phyloP scores from a whole-genome alignment of 2,329 filamentous ascomycete genomes.

The Microcera coccophila region DNA sequence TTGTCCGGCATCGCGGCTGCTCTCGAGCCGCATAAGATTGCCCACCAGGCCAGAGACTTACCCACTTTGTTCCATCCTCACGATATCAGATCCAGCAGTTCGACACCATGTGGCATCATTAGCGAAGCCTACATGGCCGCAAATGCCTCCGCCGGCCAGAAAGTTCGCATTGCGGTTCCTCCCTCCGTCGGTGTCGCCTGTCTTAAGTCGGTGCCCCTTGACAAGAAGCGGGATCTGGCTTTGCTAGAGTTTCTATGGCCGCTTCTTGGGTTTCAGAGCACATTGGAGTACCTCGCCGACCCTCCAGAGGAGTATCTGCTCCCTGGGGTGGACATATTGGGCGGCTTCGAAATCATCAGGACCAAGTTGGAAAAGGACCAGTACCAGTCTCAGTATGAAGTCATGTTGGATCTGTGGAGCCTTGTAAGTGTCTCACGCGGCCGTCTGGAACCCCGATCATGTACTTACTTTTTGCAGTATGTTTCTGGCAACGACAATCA shows the following conservation, averaged over 20 bases:
- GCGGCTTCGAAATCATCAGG: conserved; percentile 16
- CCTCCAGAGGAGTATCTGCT: conserved; percentile 23
- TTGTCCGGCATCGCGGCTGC: conserved; percentile 16
- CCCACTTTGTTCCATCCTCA: conserved; percentile 15
- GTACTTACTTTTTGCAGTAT: conserved; percentile 14
- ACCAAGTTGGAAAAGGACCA: conserved; percentile 14
- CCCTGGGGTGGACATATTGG: conserved; percentile 20
- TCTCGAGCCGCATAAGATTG: conserved; percentile 20
- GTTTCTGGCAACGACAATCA: conserved; percentile 20
- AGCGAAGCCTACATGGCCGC: conserved; percentile 16
- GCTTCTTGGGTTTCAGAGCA: conserved; percentile 19
- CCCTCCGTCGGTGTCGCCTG: conserved; percentile 21
- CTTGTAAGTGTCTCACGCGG: conserved; percentile 17
- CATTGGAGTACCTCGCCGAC: conserved; percentile 20
- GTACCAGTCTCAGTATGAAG: conserved; percentile 21
- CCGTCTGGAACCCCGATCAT: neutral
- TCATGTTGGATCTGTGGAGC: conserved; percentile 21
- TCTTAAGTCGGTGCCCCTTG: conserved; percentile 23
- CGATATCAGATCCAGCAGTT: conserved; percentile 12
- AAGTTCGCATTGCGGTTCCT: conserved; percentile 11
- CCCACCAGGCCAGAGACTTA: conserved; percentile 13
- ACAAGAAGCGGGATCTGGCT: conserved; percentile 22
- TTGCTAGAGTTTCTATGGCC: conserved; percentile 21
- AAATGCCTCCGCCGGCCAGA: conserved; percentile 1
- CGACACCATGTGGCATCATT: conserved; percentile 17